Evolutionary conservation across 2,329 filamentous ascomycete species (phyloP).

Genomic region (Botrytis byssoidea): DNA sequence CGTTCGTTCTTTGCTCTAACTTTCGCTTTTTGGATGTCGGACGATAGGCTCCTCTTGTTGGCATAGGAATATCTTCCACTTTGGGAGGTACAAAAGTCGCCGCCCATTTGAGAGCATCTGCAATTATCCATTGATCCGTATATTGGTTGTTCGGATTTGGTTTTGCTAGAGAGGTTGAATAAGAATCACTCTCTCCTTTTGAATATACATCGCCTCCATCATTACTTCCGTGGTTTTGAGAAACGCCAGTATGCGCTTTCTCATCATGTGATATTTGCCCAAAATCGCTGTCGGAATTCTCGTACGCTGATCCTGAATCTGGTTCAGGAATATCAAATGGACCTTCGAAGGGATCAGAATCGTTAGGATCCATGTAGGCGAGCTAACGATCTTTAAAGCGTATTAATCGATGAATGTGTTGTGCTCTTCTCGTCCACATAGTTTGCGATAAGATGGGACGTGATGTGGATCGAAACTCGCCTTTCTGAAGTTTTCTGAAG

Average conservation of each 20-base stretch:
- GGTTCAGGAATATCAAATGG: conserved; percentile 23
- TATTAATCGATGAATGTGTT: conserved; percentile 20
- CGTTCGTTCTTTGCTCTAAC: neutral
- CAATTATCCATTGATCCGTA: conserved; percentile 23
- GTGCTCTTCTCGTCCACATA: conserved; percentile 26
- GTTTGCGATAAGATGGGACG: conserved; percentile 7
- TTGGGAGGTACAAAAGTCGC: conserved; percentile 32
- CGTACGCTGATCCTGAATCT: conserved; percentile 36
- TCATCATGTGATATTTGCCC: conserved; percentile 23
- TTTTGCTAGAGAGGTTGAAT: neutral
- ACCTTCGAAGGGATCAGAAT: conserved; percentile 20
- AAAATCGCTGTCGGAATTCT: conserved; percentile 28
- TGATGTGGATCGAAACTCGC: conserved; percentile 1
- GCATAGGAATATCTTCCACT: conserved; percentile 31
- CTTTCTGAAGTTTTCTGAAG: neutral
- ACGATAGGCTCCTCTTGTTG: conserved; percentile 20
- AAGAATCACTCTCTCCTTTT: conserved; percentile 12
- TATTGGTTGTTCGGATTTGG: conserved; percentile 8
- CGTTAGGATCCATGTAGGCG: conserved; percentile 28
- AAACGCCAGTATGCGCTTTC: neutral
- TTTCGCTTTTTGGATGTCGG: conserved; percentile 30
- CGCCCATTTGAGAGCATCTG: conserved; percentile 33
- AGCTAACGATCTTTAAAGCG: conserved; percentile 26
- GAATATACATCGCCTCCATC: neutral
- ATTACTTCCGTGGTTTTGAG: neutral